These are phyloP conservation scores for Lachancea nothofagi DNA, from an alignment of 805 yeast genomes.

Conservation along the genomic window DNA sequence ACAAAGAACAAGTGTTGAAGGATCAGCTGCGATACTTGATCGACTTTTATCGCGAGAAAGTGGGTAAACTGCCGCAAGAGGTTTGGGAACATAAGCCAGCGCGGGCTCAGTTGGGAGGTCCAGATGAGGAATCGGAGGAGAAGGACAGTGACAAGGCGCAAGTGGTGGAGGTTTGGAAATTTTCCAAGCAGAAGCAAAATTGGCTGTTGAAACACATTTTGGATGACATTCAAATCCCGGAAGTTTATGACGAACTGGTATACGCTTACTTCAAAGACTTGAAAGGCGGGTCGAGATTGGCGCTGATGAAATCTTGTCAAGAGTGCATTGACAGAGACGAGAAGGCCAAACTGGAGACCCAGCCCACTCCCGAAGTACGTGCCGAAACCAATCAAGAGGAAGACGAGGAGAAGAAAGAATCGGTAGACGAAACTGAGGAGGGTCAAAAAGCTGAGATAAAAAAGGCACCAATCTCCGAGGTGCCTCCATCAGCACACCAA, in stretches of 20 bases:
- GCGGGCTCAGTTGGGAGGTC: slow-evolving; percentile 3
- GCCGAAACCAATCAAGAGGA: too few relatives aligned
- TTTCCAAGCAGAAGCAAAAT: slow-evolving; percentile 34
- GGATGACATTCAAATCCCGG: slow-evolving; percentile 24
- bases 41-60: slow-evolving; percentile 29
- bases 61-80: slow-evolving; percentile 24
- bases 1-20: slow-evolving; percentile 25
- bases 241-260: slow-evolving; percentile 24
- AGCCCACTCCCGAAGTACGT: not conserved
- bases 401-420: slow-evolving; percentile 10
- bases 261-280: slow-evolving; percentile 28
- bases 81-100: slow-evolving; percentile 13
- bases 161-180: slow-evolving; percentile 33
- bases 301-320: slow-evolving; percentile 8
- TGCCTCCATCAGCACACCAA: slow-evolving; percentile 5
- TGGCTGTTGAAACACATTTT: slow-evolving; percentile 34
- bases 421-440: too few relatives aligned
- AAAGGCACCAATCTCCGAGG: not conserved
- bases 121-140: slow-evolving; percentile 11
- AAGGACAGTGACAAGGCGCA: slow-evolving; percentile 7
- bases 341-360: slow-evolving; percentile 2
- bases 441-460: too few relatives aligned
- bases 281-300: slow-evolving; percentile 18
- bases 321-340: slow-evolving; percentile 4
- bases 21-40: slow-evolving; percentile 33